These are phyloP conservation scores for Diplodia corticola DNA, from an alignment of 2,329 filamentous ascomycete species.

Conservation along the genomic window DNA sequence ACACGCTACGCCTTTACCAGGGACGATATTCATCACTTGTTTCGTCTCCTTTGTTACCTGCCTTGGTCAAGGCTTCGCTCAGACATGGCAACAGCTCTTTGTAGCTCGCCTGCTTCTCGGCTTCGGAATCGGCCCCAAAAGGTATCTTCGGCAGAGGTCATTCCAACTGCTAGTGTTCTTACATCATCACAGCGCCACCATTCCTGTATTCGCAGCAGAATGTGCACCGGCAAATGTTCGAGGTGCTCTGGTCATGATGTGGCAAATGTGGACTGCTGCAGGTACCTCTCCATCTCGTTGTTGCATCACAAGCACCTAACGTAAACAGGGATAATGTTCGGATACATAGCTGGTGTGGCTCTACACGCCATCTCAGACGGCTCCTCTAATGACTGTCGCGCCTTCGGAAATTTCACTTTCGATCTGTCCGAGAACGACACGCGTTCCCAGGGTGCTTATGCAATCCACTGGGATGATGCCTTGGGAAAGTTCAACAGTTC, in stretches of 20 bases:
- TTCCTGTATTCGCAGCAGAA: conserved; percentile 76
- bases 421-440: background rate
- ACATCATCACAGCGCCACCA: conserved; percentile 60
- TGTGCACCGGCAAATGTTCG: conserved; percentile 68
- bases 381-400: background rate
- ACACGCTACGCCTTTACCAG: conserved; percentile 30
- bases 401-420: background rate
- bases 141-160: background rate
- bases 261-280: conserved; percentile 57
- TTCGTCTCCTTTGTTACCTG: conserved; percentile 63
- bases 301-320: background rate
- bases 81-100: conserved; percentile 71
- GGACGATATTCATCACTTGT: conserved; percentile 76
- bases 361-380: conserved; percentile 29
- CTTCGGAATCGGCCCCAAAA: conserved; percentile 71
- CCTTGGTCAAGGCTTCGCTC: conserved; percentile 64
- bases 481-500: too few relatives aligned
- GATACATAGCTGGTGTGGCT: conserved; percentile 28
- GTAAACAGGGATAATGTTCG: conserved; percentile 40
- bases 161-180: background rate
- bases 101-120: conserved; percentile 71
- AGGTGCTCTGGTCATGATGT: conserved; percentile 80
- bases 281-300: background rate
- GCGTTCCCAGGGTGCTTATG: too few relatives aligned
- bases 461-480: too few relatives aligned